Conservation (phyloP, 441 rosid species). For the Viola pubescens region DNA sequence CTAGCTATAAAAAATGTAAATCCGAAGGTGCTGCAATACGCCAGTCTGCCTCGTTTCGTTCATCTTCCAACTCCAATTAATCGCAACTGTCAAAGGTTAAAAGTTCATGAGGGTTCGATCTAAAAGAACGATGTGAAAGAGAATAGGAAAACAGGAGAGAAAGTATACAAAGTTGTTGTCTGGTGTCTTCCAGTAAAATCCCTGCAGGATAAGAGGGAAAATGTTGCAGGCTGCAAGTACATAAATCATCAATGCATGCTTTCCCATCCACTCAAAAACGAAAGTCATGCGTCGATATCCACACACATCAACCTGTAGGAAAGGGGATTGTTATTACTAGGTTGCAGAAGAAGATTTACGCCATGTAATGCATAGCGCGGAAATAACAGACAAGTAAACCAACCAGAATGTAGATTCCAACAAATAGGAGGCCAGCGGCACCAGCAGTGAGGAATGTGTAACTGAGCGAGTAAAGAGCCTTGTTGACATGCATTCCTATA, state of each 20-base stretch:
- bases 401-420: conserved; percentile 66
- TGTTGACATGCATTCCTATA: conserved; percentile 70
- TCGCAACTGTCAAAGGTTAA: conserved; percentile 31
- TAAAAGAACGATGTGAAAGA: neutral
- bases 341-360: neutral
- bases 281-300: conserved; percentile 35
- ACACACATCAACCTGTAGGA: conserved; percentile 54
- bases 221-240: conserved; percentile 59
- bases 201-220: conserved; percentile 53
- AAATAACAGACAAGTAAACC: conserved; percentile 1
- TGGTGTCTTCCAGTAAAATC: conserved; percentile 71
- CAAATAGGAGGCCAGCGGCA: conserved; percentile 63
- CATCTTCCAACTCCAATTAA: conserved; percentile 41
- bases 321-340: neutral
- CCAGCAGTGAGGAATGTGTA: conserved; percentile 68
- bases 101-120: neutral
- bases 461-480: conserved; percentile 74
- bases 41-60: neutral
- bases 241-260: conserved; percentile 58
- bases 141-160: neutral
- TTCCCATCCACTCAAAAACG: conserved; percentile 72
- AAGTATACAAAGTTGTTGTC: conserved; percentile 53
- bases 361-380: too few species aligned
- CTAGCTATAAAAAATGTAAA: neutral
- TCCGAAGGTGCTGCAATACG: neutral